These are phyloP conservation scores for Chernovozyma aurita DNA, from an alignment of 1,139 yeast species.

Conservation along the genomic window DNA sequence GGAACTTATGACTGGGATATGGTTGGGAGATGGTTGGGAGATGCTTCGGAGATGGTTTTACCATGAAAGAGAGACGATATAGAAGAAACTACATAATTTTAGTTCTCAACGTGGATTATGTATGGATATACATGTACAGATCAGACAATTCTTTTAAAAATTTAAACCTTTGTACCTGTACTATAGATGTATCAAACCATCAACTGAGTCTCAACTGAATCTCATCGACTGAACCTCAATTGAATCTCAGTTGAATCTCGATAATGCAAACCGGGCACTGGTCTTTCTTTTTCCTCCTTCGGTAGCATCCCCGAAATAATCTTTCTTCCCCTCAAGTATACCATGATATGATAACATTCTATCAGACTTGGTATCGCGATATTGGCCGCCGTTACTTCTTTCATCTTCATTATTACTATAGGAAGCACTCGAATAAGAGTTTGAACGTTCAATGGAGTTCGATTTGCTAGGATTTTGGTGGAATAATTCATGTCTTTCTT, in stretches of 20 bases:
- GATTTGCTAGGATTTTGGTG: not conserved
- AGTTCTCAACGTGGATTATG: no score
- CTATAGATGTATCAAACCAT: no score
- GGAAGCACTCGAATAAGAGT: not conserved
- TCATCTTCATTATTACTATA: not conserved
- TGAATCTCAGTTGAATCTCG: conserved; percentile 7
- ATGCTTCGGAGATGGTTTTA: no score
- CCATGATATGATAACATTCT: conserved; percentile 1
- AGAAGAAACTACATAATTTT: no score
- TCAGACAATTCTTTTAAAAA: no score
- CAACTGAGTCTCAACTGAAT: no score
- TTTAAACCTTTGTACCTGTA: no score
- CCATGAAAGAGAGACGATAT: no score
- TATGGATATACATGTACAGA: no score
- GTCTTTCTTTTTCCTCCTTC: conserved; percentile 7
- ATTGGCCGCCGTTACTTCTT: not conserved
- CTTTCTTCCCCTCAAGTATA: conserved; percentile 2
- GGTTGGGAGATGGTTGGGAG: no score
- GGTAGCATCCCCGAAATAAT: conserved; percentile 4
- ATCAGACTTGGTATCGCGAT: conserved; percentile 3
- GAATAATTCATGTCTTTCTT: conserved; percentile 46
- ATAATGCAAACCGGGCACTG: conserved; percentile 8
- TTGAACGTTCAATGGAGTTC: not conserved
- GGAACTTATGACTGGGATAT: no score
- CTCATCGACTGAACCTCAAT: no score